phyloP scores from a whole-genome alignment of 495 filamentous ascomycete species.

The Penicillium paxilli region DNA sequence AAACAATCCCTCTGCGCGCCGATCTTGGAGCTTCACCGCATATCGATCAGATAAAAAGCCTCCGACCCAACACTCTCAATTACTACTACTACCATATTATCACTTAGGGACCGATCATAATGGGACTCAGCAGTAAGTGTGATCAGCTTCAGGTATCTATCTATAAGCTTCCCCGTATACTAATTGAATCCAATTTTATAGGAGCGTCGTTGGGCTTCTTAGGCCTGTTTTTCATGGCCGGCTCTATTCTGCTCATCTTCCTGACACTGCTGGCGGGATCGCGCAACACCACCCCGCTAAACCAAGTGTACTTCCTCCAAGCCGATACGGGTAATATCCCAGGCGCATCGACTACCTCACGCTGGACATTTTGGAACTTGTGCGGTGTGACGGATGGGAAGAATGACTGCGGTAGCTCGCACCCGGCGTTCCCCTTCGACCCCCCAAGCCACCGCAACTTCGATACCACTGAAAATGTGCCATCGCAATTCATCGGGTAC shows the following conservation, averaged over 20 bases:
- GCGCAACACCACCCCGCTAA: slow-evolving; percentile 58
- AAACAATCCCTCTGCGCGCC: not conserved
- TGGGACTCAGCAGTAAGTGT: slow-evolving; percentile 37
- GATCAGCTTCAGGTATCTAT: not conserved
- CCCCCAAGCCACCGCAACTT: slow-evolving; percentile 61
- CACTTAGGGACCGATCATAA: slow-evolving; percentile 12
- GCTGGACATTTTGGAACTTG: slow-evolving; percentile 91
- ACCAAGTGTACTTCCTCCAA: slow-evolving; percentile 79
- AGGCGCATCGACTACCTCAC: slow-evolving; percentile 60
- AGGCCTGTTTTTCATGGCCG: slow-evolving; percentile 74
- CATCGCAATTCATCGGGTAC: slow-evolving; percentile 55
- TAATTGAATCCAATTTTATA: slow-evolving; percentile 15
- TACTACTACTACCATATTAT: not conserved
- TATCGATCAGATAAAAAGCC: not conserved
- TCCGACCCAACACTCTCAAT: not conserved
- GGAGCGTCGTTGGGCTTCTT: slow-evolving; percentile 54
- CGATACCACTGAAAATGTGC: slow-evolving; percentile 54
- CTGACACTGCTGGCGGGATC: slow-evolving; percentile 76
- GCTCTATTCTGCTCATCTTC: slow-evolving; percentile 73
- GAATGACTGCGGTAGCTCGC: slow-evolving; percentile 55
- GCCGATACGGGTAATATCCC: slow-evolving; percentile 70
- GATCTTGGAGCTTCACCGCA: not conserved
- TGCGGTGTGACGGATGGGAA: slow-evolving; percentile 50
- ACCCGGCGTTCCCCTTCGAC: slow-evolving; percentile 65
- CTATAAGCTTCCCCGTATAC: not conserved